These are phyloP conservation scores for Phytophthora quininea DNA, from an alignment of 352 stramenopile species.

Conservation along the genomic window DNA sequence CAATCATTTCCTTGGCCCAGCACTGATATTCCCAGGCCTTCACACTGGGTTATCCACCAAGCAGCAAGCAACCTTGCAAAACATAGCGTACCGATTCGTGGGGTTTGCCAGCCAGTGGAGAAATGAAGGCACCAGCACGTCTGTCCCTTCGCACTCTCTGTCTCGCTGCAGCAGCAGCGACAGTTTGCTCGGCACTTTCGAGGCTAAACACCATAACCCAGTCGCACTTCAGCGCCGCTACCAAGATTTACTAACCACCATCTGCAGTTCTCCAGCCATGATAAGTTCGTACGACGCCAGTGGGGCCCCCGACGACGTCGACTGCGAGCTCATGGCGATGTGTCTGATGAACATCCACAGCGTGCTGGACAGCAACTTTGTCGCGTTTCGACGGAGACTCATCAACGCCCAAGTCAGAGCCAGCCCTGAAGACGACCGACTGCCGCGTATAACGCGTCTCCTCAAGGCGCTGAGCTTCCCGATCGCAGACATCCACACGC, in stretches of 20 bases:
- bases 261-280: conserved; percentile 20
- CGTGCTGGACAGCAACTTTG: conserved; percentile 48
- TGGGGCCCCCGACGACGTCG: conserved; percentile 10
- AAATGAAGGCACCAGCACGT: not conserved
- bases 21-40: conserved; percentile 38
- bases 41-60: conserved; percentile 10
- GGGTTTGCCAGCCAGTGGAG: conserved; percentile 19
- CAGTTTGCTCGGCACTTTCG: conserved; percentile 11
- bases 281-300: conserved; percentile 33
- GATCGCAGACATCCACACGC: conserved; percentile 31
- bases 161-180: conserved; percentile 20
- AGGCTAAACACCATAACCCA: conserved; percentile 1
- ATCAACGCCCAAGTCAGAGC: conserved; percentile 4
- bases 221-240: conserved; percentile 22
- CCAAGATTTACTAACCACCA: conserved; percentile 22
- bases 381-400: conserved; percentile 33
- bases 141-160: not conserved
- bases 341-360: conserved; percentile 75
- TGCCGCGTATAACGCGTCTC: conserved; percentile 33
- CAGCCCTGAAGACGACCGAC: conserved; percentile 11
- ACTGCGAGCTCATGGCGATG: conserved; percentile 55
- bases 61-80: conserved; percentile 19
- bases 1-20: conserved; percentile 68
- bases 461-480: conserved; percentile 55
- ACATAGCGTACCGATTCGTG: conserved; percentile 24